Percentiles rank a stretch among this genome's conserved stretches.
Evolutionary conservation across 306 rosid species (phyloP).

Genomic region (Rosa lucieae): DNA sequence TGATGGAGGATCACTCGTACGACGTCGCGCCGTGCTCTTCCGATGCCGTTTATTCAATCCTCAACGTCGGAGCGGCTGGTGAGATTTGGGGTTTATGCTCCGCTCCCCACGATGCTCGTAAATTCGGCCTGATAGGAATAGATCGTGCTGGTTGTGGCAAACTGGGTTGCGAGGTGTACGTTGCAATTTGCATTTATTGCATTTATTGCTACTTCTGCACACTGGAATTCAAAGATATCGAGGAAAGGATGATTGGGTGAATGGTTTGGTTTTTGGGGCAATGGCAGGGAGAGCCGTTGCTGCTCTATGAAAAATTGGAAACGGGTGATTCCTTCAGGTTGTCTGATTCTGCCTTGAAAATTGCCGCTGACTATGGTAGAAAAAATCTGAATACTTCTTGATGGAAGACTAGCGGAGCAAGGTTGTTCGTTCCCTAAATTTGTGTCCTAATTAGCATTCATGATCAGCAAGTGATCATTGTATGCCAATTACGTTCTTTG

Average conservation of each 20-base stretch:
- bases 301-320: constrained; percentile 56
- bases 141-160: constrained; percentile 67
- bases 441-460: neutral
- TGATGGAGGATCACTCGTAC: too few species aligned
- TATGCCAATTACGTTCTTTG: neutral
- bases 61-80: too few species aligned
- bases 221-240: constrained; percentile 62
- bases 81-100: constrained; percentile 72
- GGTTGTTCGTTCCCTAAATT: neutral
- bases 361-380: constrained; percentile 63
- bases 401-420: neutral
- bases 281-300: constrained; percentile 70
- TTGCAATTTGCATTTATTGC: constrained; percentile 69
- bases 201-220: constrained; percentile 42
- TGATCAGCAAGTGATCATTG: neutral
- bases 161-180: constrained; percentile 42
- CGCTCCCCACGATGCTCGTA: constrained; percentile 79
- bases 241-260: constrained; percentile 78
- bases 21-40: too few species aligned
- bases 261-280: constrained; percentile 79
- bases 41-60: too few species aligned
- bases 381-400: constrained; percentile 30
- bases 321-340: constrained; percentile 57
- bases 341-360: constrained; percentile 60
- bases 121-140: constrained; percentile 56